Conservation (phyloP, 1,284 basidiomycete genomes). For the Cryptococcus sp. region DNA sequence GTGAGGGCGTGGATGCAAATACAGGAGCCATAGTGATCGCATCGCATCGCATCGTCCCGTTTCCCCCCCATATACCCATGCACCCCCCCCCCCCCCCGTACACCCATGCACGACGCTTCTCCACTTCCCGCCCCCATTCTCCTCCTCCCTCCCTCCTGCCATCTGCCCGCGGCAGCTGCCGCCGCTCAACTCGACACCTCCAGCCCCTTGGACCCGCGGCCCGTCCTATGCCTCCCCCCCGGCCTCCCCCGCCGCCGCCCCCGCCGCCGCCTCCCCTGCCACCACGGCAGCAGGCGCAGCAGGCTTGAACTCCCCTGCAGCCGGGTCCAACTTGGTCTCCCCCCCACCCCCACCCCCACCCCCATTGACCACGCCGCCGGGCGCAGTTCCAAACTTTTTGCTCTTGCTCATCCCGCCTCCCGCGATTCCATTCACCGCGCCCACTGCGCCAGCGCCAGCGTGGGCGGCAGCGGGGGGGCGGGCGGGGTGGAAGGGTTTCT, state of each 20-base stretch:
- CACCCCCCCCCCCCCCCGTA: background rate
- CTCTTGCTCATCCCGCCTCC: slow-evolving; percentile 32
- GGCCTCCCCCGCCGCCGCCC: background rate
- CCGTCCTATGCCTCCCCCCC: too few species aligned
- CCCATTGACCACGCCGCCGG: background rate
- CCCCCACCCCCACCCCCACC: background rate
- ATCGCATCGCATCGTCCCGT: too few species aligned
- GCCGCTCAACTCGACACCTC: slow-evolving; percentile 16
- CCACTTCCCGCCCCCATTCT: too few species aligned
- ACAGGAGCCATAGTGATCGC: too few species aligned
- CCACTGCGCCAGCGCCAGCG: too few species aligned
- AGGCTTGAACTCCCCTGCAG: slow-evolving; percentile 36
- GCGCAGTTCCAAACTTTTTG: slow-evolving; percentile 33
- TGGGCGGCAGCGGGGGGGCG: too few species aligned
- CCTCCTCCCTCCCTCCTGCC: too few species aligned
- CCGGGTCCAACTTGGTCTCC: slow-evolving; percentile 26
- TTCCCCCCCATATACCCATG: too few species aligned
- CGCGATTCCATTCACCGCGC: slow-evolving; percentile 6
- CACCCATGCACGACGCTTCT: background rate
- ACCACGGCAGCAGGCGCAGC: background rate
- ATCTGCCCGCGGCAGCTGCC: too few species aligned
- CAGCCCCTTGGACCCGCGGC: too few species aligned
- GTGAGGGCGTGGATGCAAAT: too few species aligned
- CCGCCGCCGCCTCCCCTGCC: too few species aligned
- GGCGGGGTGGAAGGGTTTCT: slow-evolving; percentile 1